phyloP scores from a whole-genome alignment of 176 grass and related monocot genomes.

The Poa pratensis region DNA sequence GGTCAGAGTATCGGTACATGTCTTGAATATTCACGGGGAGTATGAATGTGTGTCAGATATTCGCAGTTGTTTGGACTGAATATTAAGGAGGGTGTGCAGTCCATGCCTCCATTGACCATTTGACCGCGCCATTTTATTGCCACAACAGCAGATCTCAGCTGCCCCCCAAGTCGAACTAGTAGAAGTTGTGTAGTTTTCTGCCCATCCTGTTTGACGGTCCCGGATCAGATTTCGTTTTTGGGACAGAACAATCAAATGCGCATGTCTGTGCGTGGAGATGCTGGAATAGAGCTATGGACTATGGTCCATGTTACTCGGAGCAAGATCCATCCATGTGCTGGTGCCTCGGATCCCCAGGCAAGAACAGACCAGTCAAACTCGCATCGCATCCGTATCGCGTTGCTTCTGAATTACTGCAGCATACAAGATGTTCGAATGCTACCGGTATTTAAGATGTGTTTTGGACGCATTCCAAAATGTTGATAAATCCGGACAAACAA shows the following conservation, averaged over 20 bases:
- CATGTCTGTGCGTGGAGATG: slow-evolving; percentile 20
- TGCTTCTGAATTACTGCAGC: background rate
- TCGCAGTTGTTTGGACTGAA: background rate
- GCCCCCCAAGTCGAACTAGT: background rate
- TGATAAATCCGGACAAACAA: no score
- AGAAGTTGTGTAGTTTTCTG: background rate
- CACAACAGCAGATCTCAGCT: background rate
- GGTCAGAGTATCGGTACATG: no score
- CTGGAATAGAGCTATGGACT: background rate
- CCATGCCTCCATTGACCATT: background rate
- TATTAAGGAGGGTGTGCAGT: background rate
- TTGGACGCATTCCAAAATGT: no score
- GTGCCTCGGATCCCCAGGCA: background rate
- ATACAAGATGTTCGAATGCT: no score
- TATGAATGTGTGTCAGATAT: background rate
- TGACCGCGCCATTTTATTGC: background rate
- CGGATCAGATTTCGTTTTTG: slow-evolving; percentile 5
- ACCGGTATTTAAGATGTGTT: no score
- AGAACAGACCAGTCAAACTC: background rate
- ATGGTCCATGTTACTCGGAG: background rate
- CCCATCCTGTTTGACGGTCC: background rate
- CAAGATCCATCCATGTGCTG: slow-evolving; percentile 18
- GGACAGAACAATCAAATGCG: slow-evolving; percentile 28
- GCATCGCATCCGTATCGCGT: background rate
- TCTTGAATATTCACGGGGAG: no score